Evolutionary conservation across 495 filamentous ascomycete genomes (phyloP).

Genomic region (Talaromyces nanjingensis): DNA sequence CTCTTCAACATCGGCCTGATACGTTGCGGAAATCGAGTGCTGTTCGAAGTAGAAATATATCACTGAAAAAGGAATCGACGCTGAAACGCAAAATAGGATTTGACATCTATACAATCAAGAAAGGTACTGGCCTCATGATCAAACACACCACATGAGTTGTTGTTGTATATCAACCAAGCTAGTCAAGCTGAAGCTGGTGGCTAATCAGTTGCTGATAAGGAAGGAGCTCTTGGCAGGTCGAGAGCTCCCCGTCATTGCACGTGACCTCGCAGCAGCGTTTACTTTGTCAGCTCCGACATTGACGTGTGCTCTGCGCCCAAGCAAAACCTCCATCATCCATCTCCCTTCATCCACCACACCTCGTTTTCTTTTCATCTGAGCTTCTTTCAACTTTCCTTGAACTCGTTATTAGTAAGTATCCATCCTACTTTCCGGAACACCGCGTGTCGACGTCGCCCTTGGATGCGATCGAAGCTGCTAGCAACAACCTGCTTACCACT

Average conservation of each 20-base stretch:
- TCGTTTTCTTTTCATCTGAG: constrained; percentile 2
- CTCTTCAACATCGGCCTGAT: neutral
- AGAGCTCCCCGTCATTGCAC: constrained; percentile 3
- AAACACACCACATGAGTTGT: neutral
- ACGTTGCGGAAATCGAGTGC: neutral
- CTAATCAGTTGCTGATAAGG: constrained; percentile 1
- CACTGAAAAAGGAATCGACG: neutral
- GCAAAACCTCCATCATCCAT: neutral
- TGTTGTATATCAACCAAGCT: neutral
- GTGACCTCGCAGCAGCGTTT: constrained; percentile 5
- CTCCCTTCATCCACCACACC: neutral
- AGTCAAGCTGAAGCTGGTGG: neutral
- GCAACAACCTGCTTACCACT: neutral
- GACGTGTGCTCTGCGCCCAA: constrained; percentile 7
- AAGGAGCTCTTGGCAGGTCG: neutral
- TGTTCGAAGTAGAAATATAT: neutral
- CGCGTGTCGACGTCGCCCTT: neutral
- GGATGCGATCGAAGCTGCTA: constrained; percentile 3
- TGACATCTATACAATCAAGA: too few species aligned
- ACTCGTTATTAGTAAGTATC: neutral
- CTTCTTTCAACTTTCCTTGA: neutral
- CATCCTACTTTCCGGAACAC: too few species aligned
- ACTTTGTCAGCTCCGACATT: constrained; percentile 10
- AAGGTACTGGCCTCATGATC: neutral
- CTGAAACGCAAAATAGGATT: neutral